phyloP scores from a whole-genome alignment of 768 basidiomycete species.

The Lactifluus volemus region DNA sequence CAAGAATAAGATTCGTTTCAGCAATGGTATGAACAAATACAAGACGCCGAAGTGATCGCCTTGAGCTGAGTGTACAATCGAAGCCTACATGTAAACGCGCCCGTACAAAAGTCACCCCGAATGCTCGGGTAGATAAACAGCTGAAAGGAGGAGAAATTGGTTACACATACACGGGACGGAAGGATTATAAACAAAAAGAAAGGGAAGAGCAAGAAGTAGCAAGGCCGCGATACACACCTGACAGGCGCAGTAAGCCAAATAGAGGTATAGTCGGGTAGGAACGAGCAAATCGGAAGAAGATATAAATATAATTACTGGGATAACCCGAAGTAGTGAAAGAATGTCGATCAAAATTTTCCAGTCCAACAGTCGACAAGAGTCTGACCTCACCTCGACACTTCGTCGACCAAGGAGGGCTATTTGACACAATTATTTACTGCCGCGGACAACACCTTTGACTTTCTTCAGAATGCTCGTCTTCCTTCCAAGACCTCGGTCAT shows the following conservation, averaged over 20 bases:
- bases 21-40: conserved; percentile 6
- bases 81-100: conserved; percentile 16
- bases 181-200: neutral
- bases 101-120: conserved; percentile 1
- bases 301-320: neutral
- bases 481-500: conserved; percentile 14
- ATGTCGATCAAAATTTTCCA: neutral
- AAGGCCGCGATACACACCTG: neutral
- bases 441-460: conserved; percentile 17
- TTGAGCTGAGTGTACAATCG: conserved; percentile 11
- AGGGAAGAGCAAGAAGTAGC: neutral
- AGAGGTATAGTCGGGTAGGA: conserved; percentile 4
- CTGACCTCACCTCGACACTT: neutral
- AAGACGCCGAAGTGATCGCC: conserved; percentile 11
- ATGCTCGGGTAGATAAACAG: conserved; percentile 6
- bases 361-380: neutral
- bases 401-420: neutral
- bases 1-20: conserved; percentile 12
- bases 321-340: neutral
- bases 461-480: conserved; percentile 19
- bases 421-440: conserved; percentile 10
- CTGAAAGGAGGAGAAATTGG: conserved; percentile 1
- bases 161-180: conserved; percentile 7
- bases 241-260: neutral
- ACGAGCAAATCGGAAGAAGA: neutral